Evolutionary conservation across 768 basidiomycete species (phyloP).

Genomic region (Rhizopogon vulgaris): DNA sequence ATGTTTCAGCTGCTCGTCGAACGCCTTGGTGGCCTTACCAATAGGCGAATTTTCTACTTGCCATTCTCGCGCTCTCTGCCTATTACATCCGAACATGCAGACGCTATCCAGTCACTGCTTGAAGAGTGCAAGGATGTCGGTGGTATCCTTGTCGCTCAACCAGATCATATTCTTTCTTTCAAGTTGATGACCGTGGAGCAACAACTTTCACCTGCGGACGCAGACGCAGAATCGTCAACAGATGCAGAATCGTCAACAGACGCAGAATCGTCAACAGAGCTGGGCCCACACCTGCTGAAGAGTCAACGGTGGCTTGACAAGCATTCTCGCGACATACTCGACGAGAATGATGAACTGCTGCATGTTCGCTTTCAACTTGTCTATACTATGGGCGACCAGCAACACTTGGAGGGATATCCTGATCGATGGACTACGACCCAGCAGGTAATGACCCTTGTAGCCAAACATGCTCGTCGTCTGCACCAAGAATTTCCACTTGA

Average conservation of each 20-base stretch:
- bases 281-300: constrained; percentile 13
- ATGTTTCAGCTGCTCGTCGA: constrained; percentile 27
- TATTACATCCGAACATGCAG: constrained; percentile 15
- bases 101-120: constrained; percentile 5
- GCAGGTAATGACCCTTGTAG: constrained; percentile 26
- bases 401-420: constrained; percentile 31
- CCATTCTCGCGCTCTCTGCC: constrained; percentile 25
- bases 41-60: constrained; percentile 26
- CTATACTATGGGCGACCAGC: constrained; percentile 35
- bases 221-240: too few relatives aligned
- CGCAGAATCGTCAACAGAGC: not conserved
- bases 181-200: constrained; percentile 34
- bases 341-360: constrained; percentile 31
- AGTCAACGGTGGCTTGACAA: constrained; percentile 18
- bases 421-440: constrained; percentile 38
- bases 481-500: not conserved
- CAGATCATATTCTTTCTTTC: constrained; percentile 46
- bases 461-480: not conserved
- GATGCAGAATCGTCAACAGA: not conserved
- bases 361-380: constrained; percentile 41
- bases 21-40: constrained; percentile 24
- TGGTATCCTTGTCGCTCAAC: constrained; percentile 41
- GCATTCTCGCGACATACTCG: constrained; percentile 21
- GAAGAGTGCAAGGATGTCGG: constrained; percentile 27
- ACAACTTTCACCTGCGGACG: constrained; percentile 5